Evolutionary conservation across 1,284 basidiomycete species (phyloP).

Genomic region (Rhodotorula sp.): DNA sequence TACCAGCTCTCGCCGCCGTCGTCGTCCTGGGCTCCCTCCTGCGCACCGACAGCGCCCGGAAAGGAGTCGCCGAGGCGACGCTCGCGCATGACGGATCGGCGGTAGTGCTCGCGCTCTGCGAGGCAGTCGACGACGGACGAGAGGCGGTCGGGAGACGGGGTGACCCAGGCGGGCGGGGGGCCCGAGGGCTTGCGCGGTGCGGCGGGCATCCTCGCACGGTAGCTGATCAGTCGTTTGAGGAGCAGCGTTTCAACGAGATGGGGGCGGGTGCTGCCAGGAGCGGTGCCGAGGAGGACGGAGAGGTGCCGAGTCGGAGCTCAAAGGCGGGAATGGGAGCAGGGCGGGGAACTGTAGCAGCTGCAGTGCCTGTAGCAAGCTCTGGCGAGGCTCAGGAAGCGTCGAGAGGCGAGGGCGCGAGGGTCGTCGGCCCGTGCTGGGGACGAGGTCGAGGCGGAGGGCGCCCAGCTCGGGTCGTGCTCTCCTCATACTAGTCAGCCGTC

Average conservation of each 20-base stretch:
- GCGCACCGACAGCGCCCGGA: not conserved
- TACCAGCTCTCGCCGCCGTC: not conserved
- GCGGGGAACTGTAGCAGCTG: too few relatives aligned
- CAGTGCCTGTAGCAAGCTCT: too few relatives aligned
- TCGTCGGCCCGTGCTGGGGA: too few relatives aligned
- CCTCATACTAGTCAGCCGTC: not conserved
- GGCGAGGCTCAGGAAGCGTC: too few relatives aligned
- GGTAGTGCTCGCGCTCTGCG: conserved; percentile 1
- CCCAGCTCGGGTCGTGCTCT: not conserved
- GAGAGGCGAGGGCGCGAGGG: too few relatives aligned
- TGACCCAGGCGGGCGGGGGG: conserved; percentile 1
- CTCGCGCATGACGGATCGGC: not conserved
- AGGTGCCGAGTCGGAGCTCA: not conserved
- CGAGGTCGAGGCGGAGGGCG: not conserved
- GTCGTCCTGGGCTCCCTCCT: not conserved
- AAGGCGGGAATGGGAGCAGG: too few relatives aligned
- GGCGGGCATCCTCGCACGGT: not conserved
- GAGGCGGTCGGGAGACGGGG: conserved; percentile 3
- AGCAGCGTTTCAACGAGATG: not conserved
- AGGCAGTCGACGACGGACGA: not conserved
- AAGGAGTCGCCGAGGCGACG: not conserved
- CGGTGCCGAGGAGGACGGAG: not conserved
- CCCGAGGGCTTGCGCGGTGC: not conserved
- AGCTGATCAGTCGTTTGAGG: too few relatives aligned
- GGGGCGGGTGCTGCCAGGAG: not conserved